Base-by-base conservation (phyloP, 2,329 filamentous ascomycete species). In the Blastomyces percursus region DNA sequence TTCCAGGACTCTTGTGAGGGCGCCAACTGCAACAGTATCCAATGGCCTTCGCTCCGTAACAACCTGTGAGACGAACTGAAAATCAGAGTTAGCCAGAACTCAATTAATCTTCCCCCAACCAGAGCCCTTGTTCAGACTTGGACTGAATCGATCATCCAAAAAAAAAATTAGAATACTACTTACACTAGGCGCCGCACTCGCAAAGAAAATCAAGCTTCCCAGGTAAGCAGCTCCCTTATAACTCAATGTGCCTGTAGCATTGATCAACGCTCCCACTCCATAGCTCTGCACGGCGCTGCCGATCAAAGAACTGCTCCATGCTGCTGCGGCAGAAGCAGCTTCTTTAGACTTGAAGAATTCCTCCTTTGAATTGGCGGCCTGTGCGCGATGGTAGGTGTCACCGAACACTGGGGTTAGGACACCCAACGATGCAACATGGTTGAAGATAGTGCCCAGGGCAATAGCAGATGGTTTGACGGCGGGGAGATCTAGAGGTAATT, bases 191-290 rank as follows among this genome's bases (percentile, higher is more conserved):
- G 91, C 92, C 72, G 91, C 87, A 69, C 87, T 92, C 69, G 93
- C 93, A 67, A 91, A 83, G 83, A 97, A 97, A 82, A 97, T 89
- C 75, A 97, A 81, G 65, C 83, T 83, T 69, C 94, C 94, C 65
- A 97, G 83, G 81, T 96, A 97, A 62, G 93, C 91, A 66, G 94
- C 91, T 70, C 94, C 94, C 85, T 96, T 97, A 83, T 97, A 97
- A 80, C 85, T 91, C 67, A 97, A 82, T 61, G 93, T 96, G 68
- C 91, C 92, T 51, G 93, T 97, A 68, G 92, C 91, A 77, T 97
- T 97, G 82, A 93, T 89, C 69, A 96, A 81, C 66, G 91, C 91
- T 69, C 87, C 91, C 66, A 96, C 88, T 74, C 91, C 91, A 73
- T 96, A 96, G 66, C 88, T 85, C 82, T 96, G 91, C 65, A 96